phyloP scores from a whole-genome alignment of 2,329 filamentous ascomycete species.

The Davidsoniella australis region DNA sequence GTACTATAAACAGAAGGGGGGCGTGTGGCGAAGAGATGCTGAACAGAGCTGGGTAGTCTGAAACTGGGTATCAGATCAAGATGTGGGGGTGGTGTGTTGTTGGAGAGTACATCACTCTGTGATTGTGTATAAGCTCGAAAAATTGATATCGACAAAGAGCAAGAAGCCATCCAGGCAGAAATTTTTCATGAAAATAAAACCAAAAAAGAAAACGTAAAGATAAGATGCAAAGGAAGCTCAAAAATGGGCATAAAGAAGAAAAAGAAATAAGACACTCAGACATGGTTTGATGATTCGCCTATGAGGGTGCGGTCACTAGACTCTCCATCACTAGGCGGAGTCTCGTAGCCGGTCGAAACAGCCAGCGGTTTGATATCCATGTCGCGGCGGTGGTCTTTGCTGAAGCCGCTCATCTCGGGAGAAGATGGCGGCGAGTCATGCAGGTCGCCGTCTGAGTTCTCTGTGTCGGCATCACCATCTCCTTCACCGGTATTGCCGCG shows the following conservation, averaged over 20 bases:
- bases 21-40: background rate
- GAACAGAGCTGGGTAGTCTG: constrained; percentile 1
- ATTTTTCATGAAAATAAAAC: background rate
- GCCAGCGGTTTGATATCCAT: no score
- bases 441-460: constrained; percentile 16
- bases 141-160: no score
- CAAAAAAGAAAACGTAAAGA: background rate
- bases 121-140: no score
- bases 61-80: constrained; percentile 7
- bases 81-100: no score
- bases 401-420: no score
- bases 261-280: background rate
- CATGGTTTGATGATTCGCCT: background rate
- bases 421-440: no score
- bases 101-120: no score
- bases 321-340: background rate
- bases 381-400: no score
- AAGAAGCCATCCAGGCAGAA: no score
- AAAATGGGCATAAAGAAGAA: no score
- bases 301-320: background rate
- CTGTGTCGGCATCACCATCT: no score
- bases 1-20: background rate
- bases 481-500: constrained; percentile 8
- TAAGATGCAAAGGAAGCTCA: background rate
- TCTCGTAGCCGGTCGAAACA: background rate